Conservation (phyloP, 495 filamentous ascomycete species). For the Chlorociboria aeruginascens region DNA sequence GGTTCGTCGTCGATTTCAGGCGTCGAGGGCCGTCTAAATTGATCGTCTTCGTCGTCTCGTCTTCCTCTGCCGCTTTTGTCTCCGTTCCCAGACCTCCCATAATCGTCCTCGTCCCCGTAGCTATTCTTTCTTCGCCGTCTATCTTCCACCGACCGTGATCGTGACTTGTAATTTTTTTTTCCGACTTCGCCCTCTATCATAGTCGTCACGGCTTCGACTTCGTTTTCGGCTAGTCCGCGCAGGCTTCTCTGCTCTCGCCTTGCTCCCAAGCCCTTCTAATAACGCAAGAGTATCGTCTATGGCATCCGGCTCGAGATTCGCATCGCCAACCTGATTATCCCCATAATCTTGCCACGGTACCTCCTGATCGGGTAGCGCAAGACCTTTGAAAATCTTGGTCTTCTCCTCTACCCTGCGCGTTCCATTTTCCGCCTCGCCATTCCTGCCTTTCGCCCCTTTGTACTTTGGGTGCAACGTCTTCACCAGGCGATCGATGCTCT, state of each 20-base stretch:
- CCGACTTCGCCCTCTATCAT: conserved; percentile 22
- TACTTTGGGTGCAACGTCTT: conserved; percentile 83
- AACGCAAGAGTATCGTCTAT: conserved; percentile 93
- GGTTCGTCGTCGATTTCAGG: conserved; percentile 74
- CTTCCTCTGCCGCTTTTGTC: conserved; percentile 33
- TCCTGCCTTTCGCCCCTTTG: conserved; percentile 34
- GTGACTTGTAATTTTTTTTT: conserved; percentile 28
- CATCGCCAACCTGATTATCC: conserved; percentile 20
- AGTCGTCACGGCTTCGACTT: conserved; percentile 58
- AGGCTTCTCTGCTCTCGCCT: conserved; percentile 34
- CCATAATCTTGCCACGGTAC: conserved; percentile 43
- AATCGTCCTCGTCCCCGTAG: conserved; percentile 52
- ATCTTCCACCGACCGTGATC: conserved; percentile 32
- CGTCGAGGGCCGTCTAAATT: conserved; percentile 59
- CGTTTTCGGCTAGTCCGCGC: conserved; percentile 46
- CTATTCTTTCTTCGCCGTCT: conserved; percentile 34
- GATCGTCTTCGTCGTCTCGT: conserved; percentile 44
- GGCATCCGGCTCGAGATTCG: conserved; percentile 33
- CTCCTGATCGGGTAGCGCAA: conserved; percentile 77
- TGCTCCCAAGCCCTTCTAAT: conserved; percentile 74
- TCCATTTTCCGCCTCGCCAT: conserved; percentile 25
- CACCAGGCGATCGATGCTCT: conserved; percentile 82
- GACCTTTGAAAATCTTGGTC: conserved; percentile 72
- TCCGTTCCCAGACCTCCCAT: conserved; percentile 36
- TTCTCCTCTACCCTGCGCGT: conserved; percentile 39